These are phyloP conservation scores for Aspergillus brasiliensis DNA, from an alignment of 2,329 filamentous ascomycete species.

Conservation along the genomic window DNA sequence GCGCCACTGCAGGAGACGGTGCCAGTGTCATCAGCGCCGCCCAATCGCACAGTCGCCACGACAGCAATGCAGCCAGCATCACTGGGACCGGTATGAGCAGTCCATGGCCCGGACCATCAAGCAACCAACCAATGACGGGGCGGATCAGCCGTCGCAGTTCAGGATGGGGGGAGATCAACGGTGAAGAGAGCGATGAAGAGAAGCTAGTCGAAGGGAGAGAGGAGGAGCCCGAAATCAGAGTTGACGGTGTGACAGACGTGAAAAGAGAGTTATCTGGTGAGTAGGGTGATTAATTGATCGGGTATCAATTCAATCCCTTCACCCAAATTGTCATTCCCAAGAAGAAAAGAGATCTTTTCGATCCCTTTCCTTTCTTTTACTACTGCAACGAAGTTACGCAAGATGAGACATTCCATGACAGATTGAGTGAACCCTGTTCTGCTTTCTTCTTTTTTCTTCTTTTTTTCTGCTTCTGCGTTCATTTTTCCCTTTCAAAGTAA, in stretches of 20 bases:
- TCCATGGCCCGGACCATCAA: slow-evolving; percentile 45
- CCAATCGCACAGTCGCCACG: slow-evolving; percentile 74
- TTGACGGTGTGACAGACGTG: not conserved
- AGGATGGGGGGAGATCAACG: slow-evolving; percentile 48
- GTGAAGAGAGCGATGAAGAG: slow-evolving; percentile 39
- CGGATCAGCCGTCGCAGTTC: slow-evolving; percentile 47
- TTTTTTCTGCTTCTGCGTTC: slow-evolving; percentile 5
- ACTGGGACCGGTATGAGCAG: slow-evolving; percentile 57
- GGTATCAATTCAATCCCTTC: not conserved
- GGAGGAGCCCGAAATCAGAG: not conserved
- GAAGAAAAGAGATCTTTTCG: too few species aligned
- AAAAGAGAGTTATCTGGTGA: not conserved
- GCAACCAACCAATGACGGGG: slow-evolving; percentile 34
- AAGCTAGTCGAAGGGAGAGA: slow-evolving; percentile 22
- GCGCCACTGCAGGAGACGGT: slow-evolving; percentile 59
- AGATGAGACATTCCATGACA: slow-evolving; percentile 10
- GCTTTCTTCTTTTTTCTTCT: slow-evolving; percentile 8
- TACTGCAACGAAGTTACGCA: slow-evolving; percentile 13
- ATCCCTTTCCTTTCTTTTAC: not conserved
- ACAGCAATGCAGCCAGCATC: slow-evolving; percentile 79
- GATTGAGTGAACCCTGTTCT: slow-evolving; percentile 9
- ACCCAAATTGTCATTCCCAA: not conserved
- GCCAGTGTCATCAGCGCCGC: slow-evolving; percentile 78
- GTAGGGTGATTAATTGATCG: not conserved
- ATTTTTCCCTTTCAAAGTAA: not conserved